Evolutionary conservation across 768 basidiomycete genomes (phyloP).

Genomic region (Flagelloscypha sp.): DNA sequence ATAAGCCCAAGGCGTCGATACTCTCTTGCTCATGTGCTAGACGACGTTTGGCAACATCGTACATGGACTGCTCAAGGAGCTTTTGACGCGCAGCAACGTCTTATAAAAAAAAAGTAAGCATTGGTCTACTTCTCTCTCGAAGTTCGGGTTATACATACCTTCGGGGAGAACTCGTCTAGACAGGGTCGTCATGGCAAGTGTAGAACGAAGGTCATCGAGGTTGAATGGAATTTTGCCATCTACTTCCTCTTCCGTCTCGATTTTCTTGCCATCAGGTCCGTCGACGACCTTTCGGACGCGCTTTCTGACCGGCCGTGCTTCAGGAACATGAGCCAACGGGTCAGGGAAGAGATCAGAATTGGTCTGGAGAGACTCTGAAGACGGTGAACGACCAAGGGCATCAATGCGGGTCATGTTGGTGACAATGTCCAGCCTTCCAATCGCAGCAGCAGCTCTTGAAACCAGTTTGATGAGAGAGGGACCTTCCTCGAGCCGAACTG

Average conservation of each 20-base stretch:
- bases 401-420: constrained; percentile 50
- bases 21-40: constrained; percentile 54
- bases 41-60: constrained; percentile 71
- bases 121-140: too few relatives aligned
- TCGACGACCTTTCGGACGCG: constrained; percentile 28
- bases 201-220: constrained; percentile 58
- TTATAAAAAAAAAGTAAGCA: too few relatives aligned
- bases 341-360: too few relatives aligned
- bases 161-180: constrained; percentile 57
- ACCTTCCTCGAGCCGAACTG: constrained; percentile 51
- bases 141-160: too few relatives aligned
- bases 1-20: constrained; percentile 52
- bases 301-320: constrained; percentile 52
- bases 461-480: constrained; percentile 45
- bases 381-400: constrained; percentile 28
- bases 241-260: constrained; percentile 12
- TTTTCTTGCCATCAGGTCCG: constrained; percentile 11
- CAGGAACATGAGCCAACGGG: constrained; percentile 45
- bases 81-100: constrained; percentile 72
- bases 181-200: constrained; percentile 55
- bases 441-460: constrained; percentile 51
- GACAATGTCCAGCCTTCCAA: constrained; percentile 42
- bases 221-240: constrained; percentile 60
- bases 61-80: constrained; percentile 77
- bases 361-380: too few relatives aligned